Conservation (phyloP, 1,284 basidiomycete species). For the Wallemia ichthyophaga region DNA sequence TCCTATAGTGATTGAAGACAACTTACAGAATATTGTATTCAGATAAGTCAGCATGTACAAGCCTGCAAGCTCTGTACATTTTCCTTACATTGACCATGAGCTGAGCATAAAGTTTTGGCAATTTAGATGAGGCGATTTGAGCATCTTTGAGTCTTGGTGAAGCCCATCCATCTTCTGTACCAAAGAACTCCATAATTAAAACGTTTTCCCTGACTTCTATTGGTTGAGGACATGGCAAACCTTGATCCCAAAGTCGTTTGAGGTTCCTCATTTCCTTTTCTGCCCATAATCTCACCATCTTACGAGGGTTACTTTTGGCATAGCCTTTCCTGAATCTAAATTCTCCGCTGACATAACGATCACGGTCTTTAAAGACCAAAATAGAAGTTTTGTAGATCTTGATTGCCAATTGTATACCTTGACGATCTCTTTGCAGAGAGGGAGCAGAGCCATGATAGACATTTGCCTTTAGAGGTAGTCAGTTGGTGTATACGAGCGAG, state of each 20-base stretch:
- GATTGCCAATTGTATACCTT: slow-evolving; percentile 35
- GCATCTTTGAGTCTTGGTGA: slow-evolving; percentile 78
- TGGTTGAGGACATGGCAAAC: slow-evolving; percentile 58
- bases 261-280: slow-evolving; percentile 97
- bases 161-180: slow-evolving; percentile 53
- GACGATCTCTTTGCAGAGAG: slow-evolving; percentile 22
- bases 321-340: slow-evolving; percentile 82
- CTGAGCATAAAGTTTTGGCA: slow-evolving; percentile 40
- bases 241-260: slow-evolving; percentile 47
- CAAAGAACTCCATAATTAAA: slow-evolving; percentile 81
- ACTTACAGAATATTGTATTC: slow-evolving; percentile 91
- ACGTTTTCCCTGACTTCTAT: slow-evolving; percentile 89
- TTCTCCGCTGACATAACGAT: slow-evolving; percentile 70
- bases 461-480: slow-evolving; percentile 31
- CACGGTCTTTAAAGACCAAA: slow-evolving; percentile 83
- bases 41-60: slow-evolving; percentile 90
- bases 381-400: slow-evolving; percentile 99
- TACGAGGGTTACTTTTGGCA: slow-evolving; percentile 69
- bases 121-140: slow-evolving; percentile 21
- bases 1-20: slow-evolving; percentile 9
- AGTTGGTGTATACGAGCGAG: background rate
- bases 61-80: slow-evolving; percentile 66
- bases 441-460: slow-evolving; percentile 47
- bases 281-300: slow-evolving; percentile 97
- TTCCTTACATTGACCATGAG: slow-evolving; percentile 46